Base-by-base conservation (phyloP, 2,329 filamentous ascomycete species). In the Acarospora socialis region DNA sequence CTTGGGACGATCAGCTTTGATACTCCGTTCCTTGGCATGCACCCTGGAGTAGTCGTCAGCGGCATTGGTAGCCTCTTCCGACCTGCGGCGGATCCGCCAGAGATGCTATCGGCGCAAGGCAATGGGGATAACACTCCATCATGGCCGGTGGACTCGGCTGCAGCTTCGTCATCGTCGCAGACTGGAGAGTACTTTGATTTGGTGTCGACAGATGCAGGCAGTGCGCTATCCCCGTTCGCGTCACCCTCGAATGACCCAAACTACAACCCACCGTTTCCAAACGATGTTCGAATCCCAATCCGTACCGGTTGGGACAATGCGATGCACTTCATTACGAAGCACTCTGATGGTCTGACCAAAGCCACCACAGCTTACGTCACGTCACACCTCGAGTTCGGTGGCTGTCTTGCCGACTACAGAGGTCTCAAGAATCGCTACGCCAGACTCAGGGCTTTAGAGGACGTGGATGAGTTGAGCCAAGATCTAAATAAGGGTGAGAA, bases 1-100 rank as follows among this genome's bases (percentile, higher is more conserved):
- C 55, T 93, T 18, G 86, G 86, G 0, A 76, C 76, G 4, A 63
- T 94, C 34, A 81, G 80, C 34, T 77, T 92, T 29, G 86, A 94
- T 53, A 79, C 81, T 0, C 86, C 86, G 0, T 83, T 92, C 36
- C 62, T 93, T 4, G 86, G 86, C 3, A 77, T 94, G 50, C 83
- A 94, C 53, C 84, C 83, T 1, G 81, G 86, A 4, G 79, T 94
- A 24, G 70, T 93, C 24, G 69, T 75, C n/a, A 80, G 80, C 21
- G 82, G 84, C 2, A 68, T 92, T 33, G 70, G 75, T 2, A 87
- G 81, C 47, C 64, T 92, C 7, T 90, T 93, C 53, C 61, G 59
- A 21, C 56, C 66, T 16, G 54, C 54, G 19, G 58, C 55, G 30
- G 56, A 60, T 27, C 48, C 49, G n/a, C n/a, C n/a, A n/a, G 28